Percentiles rank a stretch among this genome's conserved stretches.
These are phyloP conservation scores for Camellia oleifera DNA, from an alignment of 179 eudicot species.

Conservation along the genomic window DNA sequence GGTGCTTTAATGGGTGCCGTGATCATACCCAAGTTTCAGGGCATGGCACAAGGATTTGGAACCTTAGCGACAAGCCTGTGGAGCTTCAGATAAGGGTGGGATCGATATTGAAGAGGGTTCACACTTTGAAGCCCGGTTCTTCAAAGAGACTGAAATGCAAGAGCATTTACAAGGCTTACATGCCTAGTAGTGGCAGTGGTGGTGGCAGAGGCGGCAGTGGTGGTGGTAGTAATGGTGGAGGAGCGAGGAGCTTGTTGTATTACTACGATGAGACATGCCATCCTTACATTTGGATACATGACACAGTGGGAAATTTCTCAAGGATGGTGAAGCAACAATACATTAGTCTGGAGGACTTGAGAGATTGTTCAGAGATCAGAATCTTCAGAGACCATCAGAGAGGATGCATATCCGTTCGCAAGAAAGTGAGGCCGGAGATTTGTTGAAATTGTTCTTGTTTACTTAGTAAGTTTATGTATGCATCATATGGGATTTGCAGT, in stretches of 20 bases:
- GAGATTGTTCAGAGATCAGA: slow-evolving; percentile 73
- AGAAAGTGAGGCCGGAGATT: slow-evolving; percentile 52
- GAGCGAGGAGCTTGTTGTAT: slow-evolving; percentile 38
- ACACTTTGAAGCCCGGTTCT: slow-evolving; percentile 67
- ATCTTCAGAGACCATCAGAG: slow-evolving; percentile 75
- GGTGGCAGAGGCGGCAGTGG: slow-evolving; percentile 21
- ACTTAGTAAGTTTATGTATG: neutral
- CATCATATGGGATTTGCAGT: neutral
- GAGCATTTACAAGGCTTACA: slow-evolving; percentile 65
- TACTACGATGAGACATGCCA: slow-evolving; percentile 67
- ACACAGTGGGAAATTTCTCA: slow-evolving; percentile 50
- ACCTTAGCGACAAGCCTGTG: slow-evolving; percentile 61
- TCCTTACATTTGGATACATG: slow-evolving; percentile 81
- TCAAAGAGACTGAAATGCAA: slow-evolving; percentile 71
- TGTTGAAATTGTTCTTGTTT: slow-evolving; percentile 29
- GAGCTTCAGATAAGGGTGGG: slow-evolving; percentile 84
- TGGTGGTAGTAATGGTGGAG: slow-evolving; percentile 22
- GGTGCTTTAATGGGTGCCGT: slow-evolving; percentile 56
- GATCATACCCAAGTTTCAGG: slow-evolving; percentile 43
- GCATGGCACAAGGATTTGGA: slow-evolving; percentile 60
- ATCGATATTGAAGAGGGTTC: slow-evolving; percentile 60
- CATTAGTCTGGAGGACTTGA: slow-evolving; percentile 77
- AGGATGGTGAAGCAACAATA: slow-evolving; percentile 89
- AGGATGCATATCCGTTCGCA: slow-evolving; percentile 67
- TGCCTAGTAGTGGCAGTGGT: slow-evolving; percentile 33